Evolutionary conservation across 306 rosid genomes (phyloP).

Genomic region (Adenanthera pavonina): DNA sequence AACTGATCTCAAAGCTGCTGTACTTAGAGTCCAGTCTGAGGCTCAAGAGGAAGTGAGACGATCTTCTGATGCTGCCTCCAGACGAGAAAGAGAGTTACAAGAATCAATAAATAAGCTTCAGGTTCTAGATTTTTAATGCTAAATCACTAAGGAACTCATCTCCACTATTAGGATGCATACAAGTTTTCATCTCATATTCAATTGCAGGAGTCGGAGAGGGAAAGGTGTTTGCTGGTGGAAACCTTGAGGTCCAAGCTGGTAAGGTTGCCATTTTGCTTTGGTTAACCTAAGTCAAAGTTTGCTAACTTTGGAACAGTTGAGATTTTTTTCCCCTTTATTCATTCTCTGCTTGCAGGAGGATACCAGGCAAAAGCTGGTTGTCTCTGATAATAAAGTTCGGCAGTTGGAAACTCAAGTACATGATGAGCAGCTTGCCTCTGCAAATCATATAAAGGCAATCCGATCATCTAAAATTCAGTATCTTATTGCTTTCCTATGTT

Average conservation of each 20-base stretch:
- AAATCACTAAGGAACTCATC: slow-evolving; percentile 21
- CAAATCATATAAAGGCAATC: slow-evolving; percentile 67
- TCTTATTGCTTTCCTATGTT: slow-evolving; percentile 27
- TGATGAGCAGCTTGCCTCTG: slow-evolving; percentile 69
- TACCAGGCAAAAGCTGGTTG: slow-evolving; percentile 79
- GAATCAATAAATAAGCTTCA: slow-evolving; percentile 81
- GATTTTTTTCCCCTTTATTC: slow-evolving; percentile 34
- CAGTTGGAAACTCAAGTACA: slow-evolving; percentile 79
- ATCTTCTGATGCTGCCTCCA: slow-evolving; percentile 62
- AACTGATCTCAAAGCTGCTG: slow-evolving; percentile 81
- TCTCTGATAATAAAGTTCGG: slow-evolving; percentile 82
- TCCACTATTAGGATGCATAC: slow-evolving; percentile 17
- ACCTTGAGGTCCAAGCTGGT: slow-evolving; percentile 91
- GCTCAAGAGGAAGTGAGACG: slow-evolving; percentile 84
- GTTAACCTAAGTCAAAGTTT: slow-evolving; percentile 21
- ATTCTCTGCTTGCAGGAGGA: slow-evolving; percentile 72
- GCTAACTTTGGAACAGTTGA: slow-evolving; percentile 29
- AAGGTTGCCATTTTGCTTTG: slow-evolving; percentile 38
- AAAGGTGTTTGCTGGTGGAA: slow-evolving; percentile 69
- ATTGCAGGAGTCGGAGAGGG: slow-evolving; percentile 83
- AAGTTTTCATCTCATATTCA: slow-evolving; percentile 35
- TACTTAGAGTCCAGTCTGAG: slow-evolving; percentile 78
- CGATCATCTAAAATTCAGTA: not conserved
- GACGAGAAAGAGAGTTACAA: slow-evolving; percentile 78
- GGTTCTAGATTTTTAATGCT: slow-evolving; percentile 54